phyloP scores from a whole-genome alignment of 371 early-diverging fungal genomes.

The Apophysomyces trapeziformis region DNA sequence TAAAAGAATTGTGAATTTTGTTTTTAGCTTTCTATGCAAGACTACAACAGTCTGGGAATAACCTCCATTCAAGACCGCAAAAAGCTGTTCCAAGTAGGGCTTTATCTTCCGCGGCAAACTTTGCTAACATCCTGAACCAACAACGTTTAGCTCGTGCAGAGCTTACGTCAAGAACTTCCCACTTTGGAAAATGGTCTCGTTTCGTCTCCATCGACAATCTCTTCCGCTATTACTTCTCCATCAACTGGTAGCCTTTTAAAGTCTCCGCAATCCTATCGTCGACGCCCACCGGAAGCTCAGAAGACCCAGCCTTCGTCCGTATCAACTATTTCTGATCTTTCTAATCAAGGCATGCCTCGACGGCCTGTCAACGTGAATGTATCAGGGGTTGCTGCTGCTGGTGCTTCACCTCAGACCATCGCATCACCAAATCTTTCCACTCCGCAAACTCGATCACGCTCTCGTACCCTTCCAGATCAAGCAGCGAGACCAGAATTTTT shows the following conservation, averaged over 20 bases:
- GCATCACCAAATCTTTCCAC: conserved; percentile 20
- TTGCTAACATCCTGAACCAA: not conserved
- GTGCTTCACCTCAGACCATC: conserved; percentile 19
- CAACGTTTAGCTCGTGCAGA: conserved; percentile 27
- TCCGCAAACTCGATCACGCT: conserved; percentile 22
- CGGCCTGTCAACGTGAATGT: conserved; percentile 6
- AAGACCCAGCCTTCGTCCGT: not conserved
- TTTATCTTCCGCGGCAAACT: not conserved
- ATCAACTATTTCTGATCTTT: conserved; percentile 7
- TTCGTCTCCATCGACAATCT: conserved; percentile 21
- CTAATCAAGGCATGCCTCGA: conserved; percentile 12
- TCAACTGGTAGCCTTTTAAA: conserved; percentile 18
- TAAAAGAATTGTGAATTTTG: not conserved
- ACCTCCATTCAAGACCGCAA: conserved; percentile 78
- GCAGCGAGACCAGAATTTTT: conserved; percentile 12
- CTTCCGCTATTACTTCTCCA: conserved; percentile 4
- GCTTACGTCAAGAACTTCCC: conserved; percentile 36
- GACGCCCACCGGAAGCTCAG: conserved; percentile 20
- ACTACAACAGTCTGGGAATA: conserved; percentile 79
- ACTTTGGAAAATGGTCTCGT: conserved; percentile 36
- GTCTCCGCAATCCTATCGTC: conserved; percentile 26
- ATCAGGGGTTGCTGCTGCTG: conserved; percentile 19
- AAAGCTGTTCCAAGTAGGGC: conserved; percentile 52
- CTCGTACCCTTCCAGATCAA: conserved; percentile 30
- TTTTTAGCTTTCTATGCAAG: conserved; percentile 77